Conservation (phyloP, 805 yeast genomes). For the Zygoascus flipseniorum region DNA sequence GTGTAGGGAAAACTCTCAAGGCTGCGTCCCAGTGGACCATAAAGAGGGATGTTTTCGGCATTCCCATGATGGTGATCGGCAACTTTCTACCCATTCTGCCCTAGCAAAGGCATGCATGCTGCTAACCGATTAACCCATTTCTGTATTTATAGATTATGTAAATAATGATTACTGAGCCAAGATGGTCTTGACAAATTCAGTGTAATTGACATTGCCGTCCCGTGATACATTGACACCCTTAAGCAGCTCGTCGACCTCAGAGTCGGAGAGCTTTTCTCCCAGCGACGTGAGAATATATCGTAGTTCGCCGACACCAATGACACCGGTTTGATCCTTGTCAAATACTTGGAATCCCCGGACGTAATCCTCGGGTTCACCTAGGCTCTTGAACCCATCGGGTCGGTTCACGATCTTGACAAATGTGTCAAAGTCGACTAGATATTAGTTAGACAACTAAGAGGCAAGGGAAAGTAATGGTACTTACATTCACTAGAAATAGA, state of each 20-base stretch:
- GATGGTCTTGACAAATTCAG: slow-evolving; percentile 83
- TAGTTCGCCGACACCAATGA: slow-evolving; percentile 94
- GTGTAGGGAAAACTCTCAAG: slow-evolving; percentile 36
- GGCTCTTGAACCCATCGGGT: slow-evolving; percentile 80
- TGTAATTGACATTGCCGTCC: slow-evolving; percentile 92
- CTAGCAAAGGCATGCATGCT: slow-evolving; percentile 2
- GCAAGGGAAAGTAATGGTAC: slow-evolving; percentile 7
- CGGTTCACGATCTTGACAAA: slow-evolving; percentile 71
- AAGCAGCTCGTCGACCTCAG: slow-evolving; percentile 90
- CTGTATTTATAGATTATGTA: background rate
- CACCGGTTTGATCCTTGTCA: slow-evolving; percentile 92
- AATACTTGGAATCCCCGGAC: slow-evolving; percentile 95
- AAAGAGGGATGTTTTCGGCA: slow-evolving; percentile 90
- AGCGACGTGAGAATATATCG: slow-evolving; percentile 90
- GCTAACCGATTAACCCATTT: background rate
- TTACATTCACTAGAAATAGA: slow-evolving; percentile 29
- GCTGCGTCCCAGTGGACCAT: slow-evolving; percentile 89
- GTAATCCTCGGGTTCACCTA: slow-evolving; percentile 88
- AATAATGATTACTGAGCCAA: slow-evolving; percentile 58
- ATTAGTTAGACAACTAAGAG: background rate
- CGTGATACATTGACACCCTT: slow-evolving; percentile 91
- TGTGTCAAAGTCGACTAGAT: slow-evolving; percentile 57
- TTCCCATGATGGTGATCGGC: slow-evolving; percentile 95
- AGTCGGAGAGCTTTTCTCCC: slow-evolving; percentile 86
- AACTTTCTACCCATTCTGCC: slow-evolving; percentile 71